These are phyloP conservation scores for Penicillium sclerotiorum DNA, from an alignment of 2,329 filamentous ascomycete genomes.

Conservation along the genomic window DNA sequence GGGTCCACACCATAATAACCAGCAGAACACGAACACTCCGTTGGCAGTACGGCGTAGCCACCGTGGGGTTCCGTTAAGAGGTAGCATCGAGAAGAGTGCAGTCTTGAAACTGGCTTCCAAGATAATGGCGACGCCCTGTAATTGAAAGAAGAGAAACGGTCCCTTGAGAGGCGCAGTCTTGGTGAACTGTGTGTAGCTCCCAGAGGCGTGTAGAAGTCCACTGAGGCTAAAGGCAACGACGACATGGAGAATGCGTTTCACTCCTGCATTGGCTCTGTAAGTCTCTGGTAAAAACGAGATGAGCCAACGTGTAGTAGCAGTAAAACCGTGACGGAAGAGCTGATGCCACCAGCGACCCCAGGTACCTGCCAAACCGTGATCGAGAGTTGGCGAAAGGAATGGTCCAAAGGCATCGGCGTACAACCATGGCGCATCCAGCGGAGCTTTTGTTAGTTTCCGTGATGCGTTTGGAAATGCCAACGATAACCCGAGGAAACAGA, in stretches of 20 bases:
- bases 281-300: constrained; percentile 30
- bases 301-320: constrained; percentile 43
- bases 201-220: constrained; percentile 65
- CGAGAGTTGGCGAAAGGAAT: constrained; percentile 43
- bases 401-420: constrained; percentile 62
- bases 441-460: constrained; percentile 61
- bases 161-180: constrained; percentile 58
- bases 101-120: constrained; percentile 55
- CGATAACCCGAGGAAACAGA: constrained; percentile 60
- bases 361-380: constrained; percentile 74
- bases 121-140: constrained; percentile 68
- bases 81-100: constrained; percentile 35
- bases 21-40: constrained; percentile 62
- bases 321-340: constrained; percentile 69
- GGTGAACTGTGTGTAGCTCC: constrained; percentile 68
- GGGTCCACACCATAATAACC: constrained; percentile 68
- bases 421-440: constrained; percentile 62
- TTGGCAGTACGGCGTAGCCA: constrained; percentile 59
- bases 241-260: constrained; percentile 27
- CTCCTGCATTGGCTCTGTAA: constrained; percentile 15
- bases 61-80: constrained; percentile 46
- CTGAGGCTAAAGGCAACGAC: constrained; percentile 39
- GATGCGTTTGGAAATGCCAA: constrained; percentile 55
- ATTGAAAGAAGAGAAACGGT: constrained; percentile 68
- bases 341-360: constrained; percentile 95